Evolutionary conservation across 176 grass and related monocot genomes (phyloP), one percentile per base, ranked within the genome.

Genomic region (Carex pumila): DNA sequence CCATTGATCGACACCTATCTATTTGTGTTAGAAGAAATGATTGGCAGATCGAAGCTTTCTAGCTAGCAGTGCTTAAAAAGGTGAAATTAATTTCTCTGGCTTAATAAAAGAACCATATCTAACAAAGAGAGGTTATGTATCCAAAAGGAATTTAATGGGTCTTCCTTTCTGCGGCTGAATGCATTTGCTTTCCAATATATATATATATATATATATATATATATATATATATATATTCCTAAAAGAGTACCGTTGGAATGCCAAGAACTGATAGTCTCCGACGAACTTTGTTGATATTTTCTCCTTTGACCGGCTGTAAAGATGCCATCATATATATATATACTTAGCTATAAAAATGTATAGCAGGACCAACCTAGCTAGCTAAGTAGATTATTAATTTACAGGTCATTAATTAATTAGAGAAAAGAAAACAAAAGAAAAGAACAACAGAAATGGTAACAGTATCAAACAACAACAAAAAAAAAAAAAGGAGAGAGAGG

Each of bases 401-500:
- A 77, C 10, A 52, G 68, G 21, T 53, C 10, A 75, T 75, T 25
- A 25, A 25, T 25, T 25, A 25, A 25, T 25, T 54, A 75, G 53
- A 75, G 22, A 75, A 30, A 75, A 34, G 30, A 30, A 75, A 75
- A 75, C 1, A 31, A 75, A 75, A 30, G 71, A 50, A 54, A 53
- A 54, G 12, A 75, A 15, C 71, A 75, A 75, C 22, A 54, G 47
- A 75, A 53, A 53, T 69, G 47, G 71, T 29, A 75, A 49, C 47
- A 72, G 71, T 75, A 75, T 75, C 71, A 60, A 64, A 60, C 18
- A 80, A 63, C 52, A 88, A 60, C 11, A 80, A 63, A 41, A 88
- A 71, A 87, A 87, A 85, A 90, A 85, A 82, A 66, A 89, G 89
- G 87, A 88, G 79, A 76, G 31, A 21, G 69, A 39, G 71, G 85